These are phyloP conservation scores for Coemansia sp. DNA, from an alignment of 192 early-diverging fungal genomes.

Conservation along the genomic window DNA sequence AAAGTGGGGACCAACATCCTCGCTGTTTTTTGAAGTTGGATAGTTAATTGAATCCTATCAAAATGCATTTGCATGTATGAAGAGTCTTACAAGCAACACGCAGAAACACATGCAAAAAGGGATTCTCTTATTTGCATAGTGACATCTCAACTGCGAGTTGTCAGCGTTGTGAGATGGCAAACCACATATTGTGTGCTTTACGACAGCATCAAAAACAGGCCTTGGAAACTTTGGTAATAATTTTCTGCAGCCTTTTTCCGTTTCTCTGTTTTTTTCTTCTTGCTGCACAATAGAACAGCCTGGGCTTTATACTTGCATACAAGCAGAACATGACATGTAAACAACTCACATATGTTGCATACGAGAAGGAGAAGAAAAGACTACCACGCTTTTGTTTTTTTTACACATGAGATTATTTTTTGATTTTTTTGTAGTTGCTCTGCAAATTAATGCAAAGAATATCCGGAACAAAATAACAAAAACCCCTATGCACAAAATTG, in stretches of 20 bases:
- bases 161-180: not conserved
- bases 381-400: not conserved
- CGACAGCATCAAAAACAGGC: not conserved
- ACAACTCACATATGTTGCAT: not conserved
- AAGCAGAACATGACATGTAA: not conserved
- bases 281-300: slow-evolving; percentile 1
- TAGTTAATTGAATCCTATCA: no score
- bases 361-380: no score
- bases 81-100: not conserved
- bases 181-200: not conserved
- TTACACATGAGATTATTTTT: slow-evolving; percentile 2
- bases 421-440: not conserved
- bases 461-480: slow-evolving; percentile 1
- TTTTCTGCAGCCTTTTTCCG: not conserved
- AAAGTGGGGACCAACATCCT: no score
- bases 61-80: not conserved
- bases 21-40: no score
- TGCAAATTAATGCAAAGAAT: slow-evolving; percentile 10
- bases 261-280: not conserved
- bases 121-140: not conserved
- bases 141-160: not conserved
- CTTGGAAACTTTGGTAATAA: not conserved
- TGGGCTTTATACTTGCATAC: not conserved
- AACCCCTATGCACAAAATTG: not conserved
- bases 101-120: not conserved